Evolutionary conservation across 2,329 filamentous ascomycete genomes (phyloP), one percentile per base, ranked within the genome.

Genomic region (Fusarium poae): DNA sequence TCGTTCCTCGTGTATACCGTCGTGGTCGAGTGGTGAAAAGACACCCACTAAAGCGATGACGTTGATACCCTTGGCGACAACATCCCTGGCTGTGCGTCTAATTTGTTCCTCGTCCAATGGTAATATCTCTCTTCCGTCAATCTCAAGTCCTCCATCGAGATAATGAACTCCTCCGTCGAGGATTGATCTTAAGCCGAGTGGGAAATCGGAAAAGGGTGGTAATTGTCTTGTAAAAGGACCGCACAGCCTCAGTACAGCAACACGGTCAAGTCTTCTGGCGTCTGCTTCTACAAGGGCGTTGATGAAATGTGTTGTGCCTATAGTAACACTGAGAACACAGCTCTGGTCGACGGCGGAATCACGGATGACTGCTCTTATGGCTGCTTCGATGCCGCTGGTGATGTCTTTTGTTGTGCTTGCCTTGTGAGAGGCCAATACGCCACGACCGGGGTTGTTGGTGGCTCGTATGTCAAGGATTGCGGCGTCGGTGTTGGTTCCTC

Each of bases 261-360:
- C 83, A 12, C 79, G 79, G 39, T 77, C 78, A 21, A 85, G 76
- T 7, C 81, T 74, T 23, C 78, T 71, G 2, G 77, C 77, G 74
- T 85, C 82, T 29, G 79, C 79, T 63, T 84, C 81, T 13, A 84
- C 78, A 9, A 85, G 77, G 0, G 83, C 82, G 70, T 85, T 85
- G 70, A 85, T 81, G 62, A 85, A 85, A 68, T 84, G 82, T 0
- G 81, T 83, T 3, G 82, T 84, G 27, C 84, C 84, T 64, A 86
- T 83, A 4, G 82, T 83, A 15, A 86, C 82, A 35, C 81, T 83
- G 39, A 81, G 71, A 7, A 86, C 79, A 16, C 78, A 76, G 23
- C 66, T 67, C 43, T 79, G 75, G 30, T 81, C 76, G 45, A 83
- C 73, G 0, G 72, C 64, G 1, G 82, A 80, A 27, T 77, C 76